Percentiles rank a stretch among this genome's conserved stretches.
phyloP scores from a whole-genome alignment of 352 stramenopile species.

The Phytophthora fragariaefolia region DNA sequence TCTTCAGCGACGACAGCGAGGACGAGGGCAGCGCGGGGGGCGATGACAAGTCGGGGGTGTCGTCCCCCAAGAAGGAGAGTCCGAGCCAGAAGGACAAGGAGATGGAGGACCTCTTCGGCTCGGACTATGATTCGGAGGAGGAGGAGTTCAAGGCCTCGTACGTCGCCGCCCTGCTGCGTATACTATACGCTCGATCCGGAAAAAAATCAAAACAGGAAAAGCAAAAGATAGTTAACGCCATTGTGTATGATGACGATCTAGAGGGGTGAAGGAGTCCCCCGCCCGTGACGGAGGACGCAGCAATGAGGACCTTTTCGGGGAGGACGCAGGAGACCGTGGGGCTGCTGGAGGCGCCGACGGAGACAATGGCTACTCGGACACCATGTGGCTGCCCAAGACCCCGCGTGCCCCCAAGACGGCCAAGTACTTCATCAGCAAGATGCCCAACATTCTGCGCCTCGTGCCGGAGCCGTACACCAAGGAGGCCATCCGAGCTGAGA shows the following conservation, averaged over 20 bases:
- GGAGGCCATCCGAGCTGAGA: constrained; percentile 78
- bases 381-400: constrained; percentile 80
- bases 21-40: constrained; percentile 34
- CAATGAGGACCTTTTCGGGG: constrained; percentile 50
- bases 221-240: no score
- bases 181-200: no score
- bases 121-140: constrained; percentile 89
- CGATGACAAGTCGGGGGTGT: constrained; percentile 28
- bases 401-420: constrained; percentile 70
- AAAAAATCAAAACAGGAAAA: no score
- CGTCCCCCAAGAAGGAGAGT: constrained; percentile 37
- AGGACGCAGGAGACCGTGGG: constrained; percentile 46
- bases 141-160: constrained; percentile 91
- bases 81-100: constrained; percentile 72
- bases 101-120: constrained; percentile 91
- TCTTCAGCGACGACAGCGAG: constrained; percentile 81
- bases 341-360: constrained; percentile 31
- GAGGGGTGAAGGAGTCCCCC: constrained; percentile 84
- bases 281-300: constrained; percentile 66
- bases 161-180: constrained; percentile 27
- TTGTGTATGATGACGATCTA: constrained; percentile 36
- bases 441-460: constrained; percentile 87
- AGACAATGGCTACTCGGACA: constrained; percentile 48
- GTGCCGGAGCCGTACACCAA: constrained; percentile 82
- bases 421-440: constrained; percentile 79